Conservation (phyloP, 1,284 basidiomycete species). For the Rhodotorula sp. region DNA sequence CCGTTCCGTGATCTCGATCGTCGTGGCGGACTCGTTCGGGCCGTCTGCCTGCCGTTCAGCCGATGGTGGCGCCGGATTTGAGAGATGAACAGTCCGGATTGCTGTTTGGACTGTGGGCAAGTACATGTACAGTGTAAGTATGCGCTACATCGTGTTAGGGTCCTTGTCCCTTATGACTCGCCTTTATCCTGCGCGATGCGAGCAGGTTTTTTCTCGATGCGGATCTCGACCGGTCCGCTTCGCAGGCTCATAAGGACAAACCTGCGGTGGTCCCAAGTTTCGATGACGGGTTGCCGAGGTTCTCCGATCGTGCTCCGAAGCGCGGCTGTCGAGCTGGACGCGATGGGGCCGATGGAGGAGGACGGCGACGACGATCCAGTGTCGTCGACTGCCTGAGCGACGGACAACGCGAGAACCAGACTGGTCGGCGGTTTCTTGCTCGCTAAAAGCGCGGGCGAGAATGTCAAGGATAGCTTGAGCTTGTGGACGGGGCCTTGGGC, state of each 20-base stretch:
- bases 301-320: slow-evolving; percentile 13
- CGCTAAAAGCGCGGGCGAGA: not conserved
- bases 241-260: slow-evolving; percentile 20
- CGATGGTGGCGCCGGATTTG: not conserved
- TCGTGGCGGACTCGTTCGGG: not conserved
- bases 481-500: slow-evolving; percentile 23
- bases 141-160: no score
- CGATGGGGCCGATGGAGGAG: not conserved
- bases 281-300: not conserved
- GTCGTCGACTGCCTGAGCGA: not conserved
- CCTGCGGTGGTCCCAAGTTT: slow-evolving; percentile 24
- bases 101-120: slow-evolving; percentile 29
- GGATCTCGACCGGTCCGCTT: slow-evolving; percentile 27
- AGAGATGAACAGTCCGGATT: slow-evolving; percentile 11
- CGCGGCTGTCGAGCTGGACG: not conserved
- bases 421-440: not conserved
- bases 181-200: slow-evolving; percentile 13
- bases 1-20: slow-evolving; percentile 29
- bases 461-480: slow-evolving; percentile 6
- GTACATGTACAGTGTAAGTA: no score
- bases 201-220: not conserved
- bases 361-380: no score
- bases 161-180: not conserved
- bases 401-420: not conserved
- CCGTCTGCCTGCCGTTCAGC: no score